Evolutionary conservation across 1,284 basidiomycete species (phyloP).

Genomic region (Rhodotorula mucilaginosa): DNA sequence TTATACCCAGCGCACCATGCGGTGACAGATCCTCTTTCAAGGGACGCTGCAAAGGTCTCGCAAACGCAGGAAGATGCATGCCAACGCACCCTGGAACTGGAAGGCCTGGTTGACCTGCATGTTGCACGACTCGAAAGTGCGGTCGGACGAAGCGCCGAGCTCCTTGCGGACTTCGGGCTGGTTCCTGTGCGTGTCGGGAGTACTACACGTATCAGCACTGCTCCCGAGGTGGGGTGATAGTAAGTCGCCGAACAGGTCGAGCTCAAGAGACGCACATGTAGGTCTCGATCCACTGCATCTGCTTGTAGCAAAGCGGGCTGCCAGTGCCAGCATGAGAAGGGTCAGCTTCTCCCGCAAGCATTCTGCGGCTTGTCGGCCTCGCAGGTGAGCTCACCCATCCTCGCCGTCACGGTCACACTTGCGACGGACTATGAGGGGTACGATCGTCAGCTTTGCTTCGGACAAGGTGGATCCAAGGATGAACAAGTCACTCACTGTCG

Average conservation of each 20-base stretch:
- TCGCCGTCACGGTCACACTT: constrained; percentile 65
- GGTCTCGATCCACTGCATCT: constrained; percentile 74
- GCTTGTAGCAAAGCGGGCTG: constrained; percentile 63
- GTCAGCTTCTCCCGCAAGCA: background rate
- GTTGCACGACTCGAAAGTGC: constrained; percentile 61
- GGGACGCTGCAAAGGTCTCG: no score
- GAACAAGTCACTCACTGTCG: constrained; percentile 56
- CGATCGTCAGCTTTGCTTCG: no score
- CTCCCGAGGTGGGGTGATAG: no score
- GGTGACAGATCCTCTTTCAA: no score
- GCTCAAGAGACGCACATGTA: constrained; percentile 55
- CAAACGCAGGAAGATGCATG: no score
- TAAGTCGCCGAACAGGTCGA: no score
- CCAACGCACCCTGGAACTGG: constrained; percentile 30
- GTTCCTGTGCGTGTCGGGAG: constrained; percentile 8
- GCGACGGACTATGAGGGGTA: constrained; percentile 55
- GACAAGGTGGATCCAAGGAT: background rate
- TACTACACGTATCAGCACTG: no score
- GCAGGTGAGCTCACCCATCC: constrained; percentile 50
- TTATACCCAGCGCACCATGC: no score
- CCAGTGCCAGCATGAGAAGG: background rate
- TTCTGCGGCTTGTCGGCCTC: background rate
- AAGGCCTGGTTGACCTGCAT: constrained; percentile 52
- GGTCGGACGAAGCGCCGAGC: constrained; percentile 63
- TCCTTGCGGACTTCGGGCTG: constrained; percentile 61